Base-by-base conservation (phyloP, 106 monocot genomes). In the Apostasia ramifera region DNA sequence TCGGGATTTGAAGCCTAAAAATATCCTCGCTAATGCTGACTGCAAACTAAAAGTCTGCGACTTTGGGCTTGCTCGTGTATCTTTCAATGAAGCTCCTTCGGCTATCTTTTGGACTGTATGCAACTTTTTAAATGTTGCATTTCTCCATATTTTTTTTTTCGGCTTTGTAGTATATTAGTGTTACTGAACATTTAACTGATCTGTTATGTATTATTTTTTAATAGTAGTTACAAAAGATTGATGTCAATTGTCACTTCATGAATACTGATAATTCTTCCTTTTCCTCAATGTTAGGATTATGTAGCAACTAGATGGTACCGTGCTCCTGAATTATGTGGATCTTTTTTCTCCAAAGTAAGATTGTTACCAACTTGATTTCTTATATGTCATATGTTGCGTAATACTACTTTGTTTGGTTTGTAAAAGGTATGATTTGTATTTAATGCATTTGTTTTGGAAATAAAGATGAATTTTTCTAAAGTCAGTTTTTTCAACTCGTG, bases 271-370 rank as follows among this genome's bases (percentile, higher is more conserved):
- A 44, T 47, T 2, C 47, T 59, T 54, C 58, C 3, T 54, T 47
- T 44, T 67, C 57, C 11, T 67, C 13, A 3, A 63, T 42, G 26
- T 6, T 59, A 81, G 81, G 82, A 83, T 78, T 85, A 85, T 64
- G 85, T 85, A 39, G 84, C 84, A 69, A 85, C 84, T 46, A 73
- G 84, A 59, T 85, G 84, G 84, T 85, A 85, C n/a, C 77, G 84
- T 15, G 84, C 84, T 62, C 84, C 84, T 51, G 84, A 85, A 63
- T 74, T 85, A 67, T 85, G 85, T 70, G 85, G 85, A 4, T 85
- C 81, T 53, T 85, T 85, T 58, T 85, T 85, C 81, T 85, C 85
- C 43, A 85, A 85, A 58, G 85, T 85, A 69, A 73, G 74, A 26
- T 12, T 49, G 14, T 56, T 0, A 66, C 14, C 8, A 37, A 63